Evolutionary conservation across 2,329 filamentous ascomycete species (phyloP).

Genomic region (Magnaporthales sp.): DNA sequence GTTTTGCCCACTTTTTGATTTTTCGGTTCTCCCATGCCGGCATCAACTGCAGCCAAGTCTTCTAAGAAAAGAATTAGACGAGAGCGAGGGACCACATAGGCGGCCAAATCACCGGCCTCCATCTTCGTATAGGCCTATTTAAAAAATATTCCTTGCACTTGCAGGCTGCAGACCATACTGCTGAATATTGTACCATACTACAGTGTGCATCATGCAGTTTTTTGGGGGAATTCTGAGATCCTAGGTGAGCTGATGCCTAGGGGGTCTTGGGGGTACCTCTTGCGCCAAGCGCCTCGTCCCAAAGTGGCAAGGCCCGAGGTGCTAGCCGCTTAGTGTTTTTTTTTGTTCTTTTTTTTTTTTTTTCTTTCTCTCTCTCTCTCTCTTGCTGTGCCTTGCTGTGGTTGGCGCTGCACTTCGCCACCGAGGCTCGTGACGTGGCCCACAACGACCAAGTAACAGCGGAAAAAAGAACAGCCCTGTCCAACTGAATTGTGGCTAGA

Average conservation of each 20-base stretch:
- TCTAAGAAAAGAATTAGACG: neutral
- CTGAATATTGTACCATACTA: neutral
- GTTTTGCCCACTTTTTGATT: neutral
- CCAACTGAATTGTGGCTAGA: neutral
- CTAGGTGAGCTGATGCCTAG: neutral
- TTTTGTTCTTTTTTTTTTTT: too few species aligned
- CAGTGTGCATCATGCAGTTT: neutral
- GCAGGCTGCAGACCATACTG: neutral
- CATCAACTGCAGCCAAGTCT: neutral
- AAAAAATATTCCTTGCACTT: neutral
- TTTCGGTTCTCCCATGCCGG: neutral
- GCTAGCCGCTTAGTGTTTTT: neutral
- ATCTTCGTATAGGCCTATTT: too few species aligned
- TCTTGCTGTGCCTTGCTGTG: too few species aligned
- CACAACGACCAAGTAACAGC: neutral
- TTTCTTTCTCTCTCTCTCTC: too few species aligned
- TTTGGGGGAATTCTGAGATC: neutral
- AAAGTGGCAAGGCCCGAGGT: neutral
- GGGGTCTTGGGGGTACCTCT: neutral
- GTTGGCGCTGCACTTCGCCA: conserved; percentile 5
- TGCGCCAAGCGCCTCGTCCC: neutral
- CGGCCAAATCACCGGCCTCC: neutral
- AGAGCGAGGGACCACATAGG: neutral
- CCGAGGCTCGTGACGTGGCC: neutral
- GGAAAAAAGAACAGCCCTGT: neutral